These are phyloP conservation scores for Trichoderma lentiforme DNA, from an alignment of 2,329 filamentous ascomycete genomes.

Conservation along the genomic window DNA sequence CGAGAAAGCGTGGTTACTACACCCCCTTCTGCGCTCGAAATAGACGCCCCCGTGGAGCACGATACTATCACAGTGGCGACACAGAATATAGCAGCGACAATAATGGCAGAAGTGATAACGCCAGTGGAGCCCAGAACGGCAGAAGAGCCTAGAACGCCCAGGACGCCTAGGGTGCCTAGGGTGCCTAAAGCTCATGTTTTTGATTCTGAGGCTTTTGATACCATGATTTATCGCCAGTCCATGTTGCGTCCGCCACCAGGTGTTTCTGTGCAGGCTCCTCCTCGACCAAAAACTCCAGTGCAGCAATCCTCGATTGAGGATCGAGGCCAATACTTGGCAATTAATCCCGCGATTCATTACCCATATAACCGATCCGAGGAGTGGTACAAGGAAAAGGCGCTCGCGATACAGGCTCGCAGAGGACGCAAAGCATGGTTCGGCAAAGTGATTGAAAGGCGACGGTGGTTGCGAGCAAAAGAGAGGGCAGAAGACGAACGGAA, in stretches of 20 bases:
- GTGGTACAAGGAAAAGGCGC: slow-evolving; percentile 47
- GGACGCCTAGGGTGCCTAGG: background rate
- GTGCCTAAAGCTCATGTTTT: background rate
- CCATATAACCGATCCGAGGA: slow-evolving; percentile 40
- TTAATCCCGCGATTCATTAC: slow-evolving; percentile 52
- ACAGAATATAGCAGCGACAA: background rate
- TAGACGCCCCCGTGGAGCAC: background rate
- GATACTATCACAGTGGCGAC: background rate
- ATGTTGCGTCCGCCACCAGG: slow-evolving; percentile 25
- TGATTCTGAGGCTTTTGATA: slow-evolving; percentile 34
- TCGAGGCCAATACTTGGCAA: slow-evolving; percentile 40
- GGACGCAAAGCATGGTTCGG: slow-evolving; percentile 52
- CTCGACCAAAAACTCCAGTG: slow-evolving; percentile 15
- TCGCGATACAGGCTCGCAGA: slow-evolving; percentile 48
- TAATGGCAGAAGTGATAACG: background rate
- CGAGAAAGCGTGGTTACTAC: background rate
- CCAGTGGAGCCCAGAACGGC: background rate
- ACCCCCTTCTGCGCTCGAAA: background rate
- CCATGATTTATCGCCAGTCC: slow-evolving; percentile 38
- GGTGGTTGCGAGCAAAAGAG: slow-evolving; percentile 29
- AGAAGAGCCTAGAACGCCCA: background rate
- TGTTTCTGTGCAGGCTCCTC: slow-evolving; percentile 19
- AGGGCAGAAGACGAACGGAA: slow-evolving; percentile 19
- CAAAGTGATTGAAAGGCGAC: slow-evolving; percentile 39
- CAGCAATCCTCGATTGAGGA: slow-evolving; percentile 19